Base-by-base conservation (phyloP, 164 flowering plant genomes). In the Chimonanthus salicifolius region DNA sequence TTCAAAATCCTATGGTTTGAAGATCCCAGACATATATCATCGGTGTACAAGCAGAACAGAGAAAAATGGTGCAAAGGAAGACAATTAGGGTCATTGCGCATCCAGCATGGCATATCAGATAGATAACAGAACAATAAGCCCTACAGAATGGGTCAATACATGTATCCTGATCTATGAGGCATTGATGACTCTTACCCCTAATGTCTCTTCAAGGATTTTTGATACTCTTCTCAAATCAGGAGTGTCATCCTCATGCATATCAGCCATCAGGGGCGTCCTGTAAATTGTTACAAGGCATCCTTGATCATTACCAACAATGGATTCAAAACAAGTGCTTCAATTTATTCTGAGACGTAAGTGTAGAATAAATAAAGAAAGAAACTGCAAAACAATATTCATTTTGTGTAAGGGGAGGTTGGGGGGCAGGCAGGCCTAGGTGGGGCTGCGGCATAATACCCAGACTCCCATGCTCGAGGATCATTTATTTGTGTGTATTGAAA, bases 201-300 rank as follows among this genome's bases (percentile, higher is more conserved):
- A 82, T 49, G 65, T 73, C 44, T 90, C 95, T 71, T 79, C 70
- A 67, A 91, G 80, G 77, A 92, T 87, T 76, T 85, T 85, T 72
- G 84, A 85, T 4, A 92, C 99, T 82, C 88, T 90, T 50, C 71
- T 74, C 84, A 94, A 78, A 64, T 94, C 91, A 2, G 89, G 82
- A 68, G 97, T 83, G 60, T 89, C 89, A 78, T 94, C 99, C 76
- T 90, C 91, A 44, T 91, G 97, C 97, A 94, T 94, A 33, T 85
- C 85, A 68, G 92, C 86, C 81, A 94, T 82, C 75, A 76, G 67
- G 0, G 88, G 90, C 44, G 97, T 88, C 78, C 98, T 94, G 80
- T 58, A 71, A 46, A 8, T 62, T 62, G 64, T 62, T 16, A 62
- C 21, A 58, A 58, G 16, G 62, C 16, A 10, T 13, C 16, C 11